These are phyloP conservation scores for Lumnitzera littorea DNA, from an alignment of 345 rosid genomes.

Conservation along the genomic window DNA sequence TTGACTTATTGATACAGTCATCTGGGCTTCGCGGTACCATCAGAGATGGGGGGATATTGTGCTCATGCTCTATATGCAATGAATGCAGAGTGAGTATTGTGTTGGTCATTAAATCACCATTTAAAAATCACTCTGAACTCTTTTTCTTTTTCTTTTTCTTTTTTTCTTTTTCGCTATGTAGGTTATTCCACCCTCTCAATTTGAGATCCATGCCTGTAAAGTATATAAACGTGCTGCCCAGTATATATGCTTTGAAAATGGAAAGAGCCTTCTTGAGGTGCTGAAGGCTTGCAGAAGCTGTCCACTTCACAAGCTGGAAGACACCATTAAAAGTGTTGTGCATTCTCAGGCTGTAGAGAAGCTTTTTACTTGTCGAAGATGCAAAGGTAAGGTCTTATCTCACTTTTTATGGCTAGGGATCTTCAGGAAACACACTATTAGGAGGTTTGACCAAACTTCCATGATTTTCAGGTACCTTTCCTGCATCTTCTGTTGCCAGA, in stretches of 20 bases:
- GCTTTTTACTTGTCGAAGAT: conserved; percentile 70
- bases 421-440: no score
- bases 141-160: conserved; percentile 1
- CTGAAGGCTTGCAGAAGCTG: conserved; percentile 69
- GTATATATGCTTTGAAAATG: conserved; percentile 95
- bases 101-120: no score
- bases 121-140: conserved; percentile 6
- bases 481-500: conserved; percentile 54
- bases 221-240: conserved; percentile 91
- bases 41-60: conserved; percentile 83
- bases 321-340: conserved; percentile 49
- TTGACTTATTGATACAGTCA: conserved; percentile 40
- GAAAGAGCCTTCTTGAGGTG: conserved; percentile 95
- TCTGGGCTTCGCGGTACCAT: conserved; percentile 89
- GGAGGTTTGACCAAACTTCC: not conserved
- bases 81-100: conserved; percentile 60
- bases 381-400: conserved; percentile 49
- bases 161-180: conserved; percentile 23
- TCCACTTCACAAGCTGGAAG: conserved; percentile 69
- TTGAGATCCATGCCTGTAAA: conserved; percentile 95
- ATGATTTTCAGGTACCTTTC: conserved; percentile 46
- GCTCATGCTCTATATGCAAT: conserved; percentile 77
- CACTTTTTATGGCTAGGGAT: no score
- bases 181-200: conserved; percentile 93
- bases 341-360: conserved; percentile 52